These are phyloP conservation scores for Peterozyma toletana DNA, from an alignment of 805 yeast genomes.

Conservation along the genomic window DNA sequence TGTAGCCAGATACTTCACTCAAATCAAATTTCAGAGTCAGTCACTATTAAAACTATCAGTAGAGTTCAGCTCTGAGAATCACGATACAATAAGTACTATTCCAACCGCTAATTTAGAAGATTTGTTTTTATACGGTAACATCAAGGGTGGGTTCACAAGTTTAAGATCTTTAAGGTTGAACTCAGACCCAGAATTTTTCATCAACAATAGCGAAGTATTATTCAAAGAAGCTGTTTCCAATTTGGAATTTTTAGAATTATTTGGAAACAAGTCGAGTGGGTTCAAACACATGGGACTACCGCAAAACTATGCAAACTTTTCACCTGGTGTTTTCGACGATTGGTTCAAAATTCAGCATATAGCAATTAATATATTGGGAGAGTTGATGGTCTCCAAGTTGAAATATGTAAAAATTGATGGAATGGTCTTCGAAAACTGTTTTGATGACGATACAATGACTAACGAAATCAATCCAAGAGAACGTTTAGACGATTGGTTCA, in stretches of 20 bases:
- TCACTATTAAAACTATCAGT: constrained; percentile 1
- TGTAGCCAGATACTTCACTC: background rate
- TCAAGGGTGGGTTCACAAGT: background rate
- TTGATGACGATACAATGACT: background rate
- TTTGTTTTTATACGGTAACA: background rate
- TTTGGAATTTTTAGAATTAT: constrained; percentile 21
- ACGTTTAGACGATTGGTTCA: constrained; percentile 3
- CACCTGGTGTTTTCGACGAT: constrained; percentile 31
- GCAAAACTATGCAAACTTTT: constrained; percentile 20
- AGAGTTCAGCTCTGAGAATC: constrained; percentile 1
- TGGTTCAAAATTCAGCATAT: constrained; percentile 34
- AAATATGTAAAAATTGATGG: constrained; percentile 6
- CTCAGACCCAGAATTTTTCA: background rate
- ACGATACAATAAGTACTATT: background rate
- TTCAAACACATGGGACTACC: constrained; percentile 23
- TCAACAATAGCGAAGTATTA: background rate
- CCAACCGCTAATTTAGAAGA: background rate
- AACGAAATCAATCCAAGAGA: constrained; percentile 1
- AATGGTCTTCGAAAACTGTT: constrained; percentile 3
- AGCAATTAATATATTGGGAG: constrained; percentile 21
- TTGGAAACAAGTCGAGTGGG: constrained; percentile 19
- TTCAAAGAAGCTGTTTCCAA: constrained; percentile 9
- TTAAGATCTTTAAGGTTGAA: constrained; percentile 2
- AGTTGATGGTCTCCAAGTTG: constrained; percentile 1
- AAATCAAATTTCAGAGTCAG: background rate